phyloP scores from a whole-genome alignment of 768 basidiomycete genomes.

The Rhodotorula babjevae region DNA sequence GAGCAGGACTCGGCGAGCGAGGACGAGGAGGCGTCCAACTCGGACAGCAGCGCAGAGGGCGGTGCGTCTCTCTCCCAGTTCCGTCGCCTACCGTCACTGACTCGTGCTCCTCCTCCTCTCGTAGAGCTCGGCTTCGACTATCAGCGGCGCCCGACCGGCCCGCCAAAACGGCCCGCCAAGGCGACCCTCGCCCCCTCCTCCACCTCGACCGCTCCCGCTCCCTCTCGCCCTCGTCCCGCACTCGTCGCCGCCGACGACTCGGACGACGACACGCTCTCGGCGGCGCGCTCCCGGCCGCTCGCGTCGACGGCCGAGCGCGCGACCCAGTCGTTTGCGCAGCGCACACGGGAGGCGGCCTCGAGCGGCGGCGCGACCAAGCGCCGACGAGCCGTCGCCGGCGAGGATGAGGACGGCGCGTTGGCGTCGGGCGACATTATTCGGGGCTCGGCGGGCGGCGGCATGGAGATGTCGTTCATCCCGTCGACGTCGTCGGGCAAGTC shows the following conservation, averaged over 20 bases:
- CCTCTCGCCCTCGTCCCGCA: slow-evolving; percentile 41
- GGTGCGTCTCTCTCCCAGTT: slow-evolving; percentile 40
- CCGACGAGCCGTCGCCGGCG: slow-evolving; percentile 11
- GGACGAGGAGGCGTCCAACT: slow-evolving; percentile 43
- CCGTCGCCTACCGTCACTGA: slow-evolving; percentile 43
- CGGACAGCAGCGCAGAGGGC: slow-evolving; percentile 51
- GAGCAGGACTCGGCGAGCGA: slow-evolving; percentile 63
- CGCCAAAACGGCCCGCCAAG: slow-evolving; percentile 40
- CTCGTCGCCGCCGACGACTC: slow-evolving; percentile 61
- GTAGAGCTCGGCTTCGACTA: slow-evolving; percentile 43
- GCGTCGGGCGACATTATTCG: slow-evolving; percentile 52
- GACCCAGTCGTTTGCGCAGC: slow-evolving; percentile 29
- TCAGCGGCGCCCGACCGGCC: slow-evolving; percentile 53
- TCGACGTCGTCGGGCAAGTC: slow-evolving; percentile 13
- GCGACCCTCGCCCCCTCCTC: slow-evolving; percentile 50
- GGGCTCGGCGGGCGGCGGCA: slow-evolving; percentile 43
- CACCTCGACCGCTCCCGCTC: slow-evolving; percentile 48
- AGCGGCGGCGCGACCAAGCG: background rate
- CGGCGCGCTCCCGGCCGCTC: slow-evolving; percentile 19
- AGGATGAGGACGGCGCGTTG: slow-evolving; percentile 1
- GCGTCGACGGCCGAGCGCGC: slow-evolving; percentile 27
- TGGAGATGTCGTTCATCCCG: slow-evolving; percentile 43
- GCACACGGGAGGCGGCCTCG: slow-evolving; percentile 14
- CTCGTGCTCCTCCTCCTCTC: background rate
- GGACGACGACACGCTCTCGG: slow-evolving; percentile 24